Percentiles rank a stretch among this genome's conserved stretches.
Conservation (phyloP, 1,284 basidiomycete species). For the Stereum hirsutum region DNA sequence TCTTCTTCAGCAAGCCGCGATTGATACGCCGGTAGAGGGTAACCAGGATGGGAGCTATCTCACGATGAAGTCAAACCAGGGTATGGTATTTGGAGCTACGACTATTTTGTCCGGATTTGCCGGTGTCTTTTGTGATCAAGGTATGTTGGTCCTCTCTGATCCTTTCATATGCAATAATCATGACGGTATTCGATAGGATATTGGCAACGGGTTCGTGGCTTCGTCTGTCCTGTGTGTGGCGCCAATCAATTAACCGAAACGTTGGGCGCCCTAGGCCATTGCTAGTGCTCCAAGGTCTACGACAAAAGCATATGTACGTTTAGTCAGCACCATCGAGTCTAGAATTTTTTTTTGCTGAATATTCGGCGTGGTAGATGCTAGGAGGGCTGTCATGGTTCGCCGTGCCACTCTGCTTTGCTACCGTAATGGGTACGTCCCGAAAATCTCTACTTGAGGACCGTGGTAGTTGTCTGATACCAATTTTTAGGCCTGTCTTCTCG, state of each 20-base stretch:
- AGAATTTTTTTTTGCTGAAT: background rate
- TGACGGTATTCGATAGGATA: slow-evolving; percentile 25
- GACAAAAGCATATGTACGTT: slow-evolving; percentile 37
- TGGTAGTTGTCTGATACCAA: too few relatives aligned
- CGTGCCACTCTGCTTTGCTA: slow-evolving; percentile 49
- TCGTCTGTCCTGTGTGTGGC: background rate
- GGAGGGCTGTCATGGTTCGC: slow-evolving; percentile 58
- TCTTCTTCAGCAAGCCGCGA: slow-evolving; percentile 43
- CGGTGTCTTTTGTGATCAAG: slow-evolving; percentile 42
- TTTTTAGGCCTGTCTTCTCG: slow-evolving; percentile 46
- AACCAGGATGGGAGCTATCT: slow-evolving; percentile 66
- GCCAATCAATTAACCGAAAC: background rate
- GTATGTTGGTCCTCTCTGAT: slow-evolving; percentile 14
- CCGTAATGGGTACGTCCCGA: too few relatives aligned
- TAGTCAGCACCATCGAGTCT: background rate
- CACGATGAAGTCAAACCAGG: slow-evolving; percentile 52
- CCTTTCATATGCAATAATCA: background rate
- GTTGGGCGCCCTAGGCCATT: slow-evolving; percentile 29
- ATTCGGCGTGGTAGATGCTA: slow-evolving; percentile 38
- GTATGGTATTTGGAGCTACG: slow-evolving; percentile 43
- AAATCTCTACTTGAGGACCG: too few relatives aligned
- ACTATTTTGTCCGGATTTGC: slow-evolving; percentile 36
- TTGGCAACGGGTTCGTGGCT: slow-evolving; percentile 33
- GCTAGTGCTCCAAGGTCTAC: slow-evolving; percentile 39
- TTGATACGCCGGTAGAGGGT: slow-evolving; percentile 42